Evolutionary conservation across 225 moss, liverwort and hornwort species (phyloP).

Genomic region (Pseudoscleropodium purum): DNA sequence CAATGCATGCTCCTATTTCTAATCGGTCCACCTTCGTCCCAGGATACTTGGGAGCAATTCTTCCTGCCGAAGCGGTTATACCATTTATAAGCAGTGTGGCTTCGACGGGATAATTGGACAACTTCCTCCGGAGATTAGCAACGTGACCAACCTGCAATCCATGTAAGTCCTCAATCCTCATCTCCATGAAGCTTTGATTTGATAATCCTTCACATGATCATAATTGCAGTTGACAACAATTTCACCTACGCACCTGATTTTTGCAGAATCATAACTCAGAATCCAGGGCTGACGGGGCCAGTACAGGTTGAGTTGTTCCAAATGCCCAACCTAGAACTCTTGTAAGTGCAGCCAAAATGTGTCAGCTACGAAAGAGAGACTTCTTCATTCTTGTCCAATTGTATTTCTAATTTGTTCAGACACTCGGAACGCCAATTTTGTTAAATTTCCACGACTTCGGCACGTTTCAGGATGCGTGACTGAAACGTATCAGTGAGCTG

Average conservation of each 20-base stretch:
- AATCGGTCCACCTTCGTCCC: background rate
- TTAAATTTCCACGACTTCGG: no score
- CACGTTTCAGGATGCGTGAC: no score
- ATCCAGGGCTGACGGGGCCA: no score
- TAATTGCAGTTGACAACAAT: no score
- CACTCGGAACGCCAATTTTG: no score
- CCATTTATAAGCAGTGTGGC: background rate
- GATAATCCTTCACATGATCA: no score
- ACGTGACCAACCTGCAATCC: background rate
- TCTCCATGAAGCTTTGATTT: background rate
- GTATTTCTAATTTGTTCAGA: background rate
- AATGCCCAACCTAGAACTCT: no score
- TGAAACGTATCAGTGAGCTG: no score
- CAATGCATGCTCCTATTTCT: background rate
- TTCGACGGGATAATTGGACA: background rate
- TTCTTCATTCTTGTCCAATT: background rate
- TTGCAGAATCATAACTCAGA: rapidly evolving
- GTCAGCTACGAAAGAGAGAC: background rate
- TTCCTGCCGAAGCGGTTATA: rapidly evolving
- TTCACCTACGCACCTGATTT: no score
- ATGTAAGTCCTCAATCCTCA: background rate
- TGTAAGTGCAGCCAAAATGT: background rate
- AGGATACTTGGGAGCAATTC: background rate
- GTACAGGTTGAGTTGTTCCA: no score
- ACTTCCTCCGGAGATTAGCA: background rate